phyloP scores from a whole-genome alignment of 1,284 basidiomycete genomes.

The Chiua sp. region DNA sequence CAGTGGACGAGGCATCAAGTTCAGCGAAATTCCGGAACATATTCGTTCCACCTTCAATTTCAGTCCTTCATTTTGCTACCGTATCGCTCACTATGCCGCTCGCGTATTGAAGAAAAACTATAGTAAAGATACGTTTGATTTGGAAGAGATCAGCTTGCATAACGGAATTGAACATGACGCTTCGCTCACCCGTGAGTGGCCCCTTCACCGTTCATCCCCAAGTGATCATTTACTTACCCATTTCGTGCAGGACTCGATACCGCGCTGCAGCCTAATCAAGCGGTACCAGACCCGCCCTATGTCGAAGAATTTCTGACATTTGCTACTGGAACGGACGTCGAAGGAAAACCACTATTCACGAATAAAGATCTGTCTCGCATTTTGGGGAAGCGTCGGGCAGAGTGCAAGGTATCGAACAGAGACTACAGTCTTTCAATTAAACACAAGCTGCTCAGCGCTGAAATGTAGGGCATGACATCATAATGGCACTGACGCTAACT shows the following conservation, averaged over 20 bases:
- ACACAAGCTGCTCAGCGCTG: too few relatives aligned
- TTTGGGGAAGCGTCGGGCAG: slow-evolving; percentile 60
- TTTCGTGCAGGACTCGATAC: slow-evolving; percentile 59
- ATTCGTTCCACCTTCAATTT: slow-evolving; percentile 72
- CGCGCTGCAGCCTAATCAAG: slow-evolving; percentile 55
- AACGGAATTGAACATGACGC: slow-evolving; percentile 83
- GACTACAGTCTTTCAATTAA: too few relatives aligned
- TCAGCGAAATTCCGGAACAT: slow-evolving; percentile 55
- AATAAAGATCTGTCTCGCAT: slow-evolving; percentile 61
- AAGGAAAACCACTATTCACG: slow-evolving; percentile 54
- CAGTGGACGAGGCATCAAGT: slow-evolving; percentile 68
- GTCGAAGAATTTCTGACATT: slow-evolving; percentile 62
- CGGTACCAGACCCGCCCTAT: slow-evolving; percentile 48
- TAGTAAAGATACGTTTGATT: slow-evolving; percentile 60
- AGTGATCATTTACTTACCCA: too few relatives aligned
- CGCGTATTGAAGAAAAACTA: slow-evolving; percentile 61
- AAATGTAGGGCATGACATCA: too few relatives aligned
- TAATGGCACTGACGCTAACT: too few relatives aligned
- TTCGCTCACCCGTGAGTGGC: slow-evolving; percentile 68
- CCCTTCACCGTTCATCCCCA: too few relatives aligned
- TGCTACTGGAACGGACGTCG: slow-evolving; percentile 61
- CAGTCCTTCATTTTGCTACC: slow-evolving; percentile 65
- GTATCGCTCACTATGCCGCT: slow-evolving; percentile 64
- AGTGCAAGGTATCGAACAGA: slow-evolving; percentile 57
- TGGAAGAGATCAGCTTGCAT: slow-evolving; percentile 69